A percentile compares a stretch with the other conserved stretches of the same genome.
These are phyloP conservation scores for Lentinula guzmanii DNA, from an alignment of 768 basidiomycete genomes.

Conservation along the genomic window DNA sequence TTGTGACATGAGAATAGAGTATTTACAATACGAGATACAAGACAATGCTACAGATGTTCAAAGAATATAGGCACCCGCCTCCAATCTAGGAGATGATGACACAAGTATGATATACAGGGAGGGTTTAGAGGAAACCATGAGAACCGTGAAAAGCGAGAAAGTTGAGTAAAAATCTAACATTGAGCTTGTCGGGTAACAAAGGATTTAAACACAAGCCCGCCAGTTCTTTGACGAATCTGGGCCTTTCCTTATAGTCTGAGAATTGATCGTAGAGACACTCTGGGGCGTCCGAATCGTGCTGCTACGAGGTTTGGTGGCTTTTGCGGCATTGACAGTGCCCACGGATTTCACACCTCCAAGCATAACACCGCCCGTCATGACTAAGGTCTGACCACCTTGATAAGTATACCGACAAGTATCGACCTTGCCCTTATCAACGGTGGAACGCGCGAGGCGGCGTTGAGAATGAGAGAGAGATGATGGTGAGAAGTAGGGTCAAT, in stretches of 20 bases:
- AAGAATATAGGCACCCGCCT: not conserved
- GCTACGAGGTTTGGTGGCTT: not conserved
- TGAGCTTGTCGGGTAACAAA: not conserved
- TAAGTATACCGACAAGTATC: not conserved
- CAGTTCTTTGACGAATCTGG: not conserved
- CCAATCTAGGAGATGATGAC: not conserved
- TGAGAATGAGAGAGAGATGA: not conserved
- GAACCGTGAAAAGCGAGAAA: too few relatives aligned
- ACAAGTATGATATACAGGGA: not conserved
- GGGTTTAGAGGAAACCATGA: not conserved
- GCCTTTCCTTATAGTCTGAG: not conserved
- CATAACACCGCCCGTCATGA: constrained; percentile 7
- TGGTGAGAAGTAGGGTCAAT: not conserved
- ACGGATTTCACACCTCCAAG: not conserved
- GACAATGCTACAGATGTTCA: not conserved
- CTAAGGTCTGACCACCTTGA: constrained; percentile 5
- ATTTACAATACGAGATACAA: not conserved
- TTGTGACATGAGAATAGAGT: not conserved
- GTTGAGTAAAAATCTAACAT: too few relatives aligned
- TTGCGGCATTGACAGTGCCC: not conserved
- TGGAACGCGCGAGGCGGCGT: not conserved
- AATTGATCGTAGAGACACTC: not conserved
- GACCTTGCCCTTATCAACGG: constrained; percentile 1
- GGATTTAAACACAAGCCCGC: not conserved
- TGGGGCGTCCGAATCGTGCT: not conserved